These are phyloP conservation scores for Entomortierella lignicola DNA, from an alignment of 192 early-diverging fungal species.

Conservation along the genomic window DNA sequence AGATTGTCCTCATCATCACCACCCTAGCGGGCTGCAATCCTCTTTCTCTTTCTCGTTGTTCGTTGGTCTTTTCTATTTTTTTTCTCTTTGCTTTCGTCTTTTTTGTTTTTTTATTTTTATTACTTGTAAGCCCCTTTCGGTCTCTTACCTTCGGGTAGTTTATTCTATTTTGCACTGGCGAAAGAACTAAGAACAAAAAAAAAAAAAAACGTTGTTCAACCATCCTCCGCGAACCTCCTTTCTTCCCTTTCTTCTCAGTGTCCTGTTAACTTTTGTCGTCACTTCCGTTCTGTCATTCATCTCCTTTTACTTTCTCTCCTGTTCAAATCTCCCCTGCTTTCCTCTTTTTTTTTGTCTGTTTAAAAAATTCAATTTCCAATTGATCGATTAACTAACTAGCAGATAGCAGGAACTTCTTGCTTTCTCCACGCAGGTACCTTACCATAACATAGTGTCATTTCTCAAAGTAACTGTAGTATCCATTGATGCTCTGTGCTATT, in stretches of 20 bases:
- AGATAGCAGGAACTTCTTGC: neutral
- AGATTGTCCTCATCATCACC: neutral
- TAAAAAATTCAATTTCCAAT: neutral
- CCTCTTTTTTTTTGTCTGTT: neutral
- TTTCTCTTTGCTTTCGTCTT: neutral
- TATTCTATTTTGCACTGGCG: constrained; percentile 16
- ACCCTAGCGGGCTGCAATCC: neutral
- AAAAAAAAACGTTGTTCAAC: constrained; percentile 11
- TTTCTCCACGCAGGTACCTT: neutral
- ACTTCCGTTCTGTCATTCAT: neutral
- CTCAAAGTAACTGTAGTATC: too few species aligned
- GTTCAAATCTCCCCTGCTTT: constrained; percentile 7
- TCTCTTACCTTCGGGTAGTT: neutral
- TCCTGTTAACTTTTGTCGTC: neutral
- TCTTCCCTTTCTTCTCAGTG: neutral
- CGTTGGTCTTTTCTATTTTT: neutral
- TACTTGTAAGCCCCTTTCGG: neutral
- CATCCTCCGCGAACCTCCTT: neutral
- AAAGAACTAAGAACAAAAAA: neutral
- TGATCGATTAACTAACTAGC: neutral
- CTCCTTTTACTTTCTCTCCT: constrained; percentile 13
- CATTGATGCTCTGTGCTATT: neutral
- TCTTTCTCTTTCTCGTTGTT: neutral
- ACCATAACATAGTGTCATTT: too few species aligned
- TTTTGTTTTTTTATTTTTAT: neutral